Conservation (phyloP, 2,329 filamentous ascomycete genomes). For the Ceratocystis harringtonii region DNA sequence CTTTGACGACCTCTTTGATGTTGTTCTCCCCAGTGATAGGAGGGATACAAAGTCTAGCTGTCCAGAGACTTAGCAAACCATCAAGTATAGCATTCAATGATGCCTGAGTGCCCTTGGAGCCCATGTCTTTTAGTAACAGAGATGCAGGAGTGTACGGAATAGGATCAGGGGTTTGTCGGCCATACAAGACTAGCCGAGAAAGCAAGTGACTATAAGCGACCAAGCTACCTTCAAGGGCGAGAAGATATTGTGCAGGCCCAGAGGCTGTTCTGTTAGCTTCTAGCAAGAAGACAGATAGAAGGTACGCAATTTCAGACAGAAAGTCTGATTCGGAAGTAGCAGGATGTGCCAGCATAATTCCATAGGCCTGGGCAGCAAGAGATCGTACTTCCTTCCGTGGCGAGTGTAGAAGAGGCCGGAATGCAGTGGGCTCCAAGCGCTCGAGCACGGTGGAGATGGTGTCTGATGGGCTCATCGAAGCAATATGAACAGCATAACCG, state of each 20-base stretch:
- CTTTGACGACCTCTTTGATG: slow-evolving; percentile 36
- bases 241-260: slow-evolving; percentile 27
- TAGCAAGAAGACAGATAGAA: slow-evolving; percentile 32
- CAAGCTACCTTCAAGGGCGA: slow-evolving; percentile 33
- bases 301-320: slow-evolving; percentile 20
- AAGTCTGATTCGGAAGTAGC: slow-evolving; percentile 26
- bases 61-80: slow-evolving; percentile 33
- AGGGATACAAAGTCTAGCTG: slow-evolving; percentile 29
- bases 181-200: slow-evolving; percentile 33
- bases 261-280: slow-evolving; percentile 27
- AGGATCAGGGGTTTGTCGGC: slow-evolving; percentile 22
- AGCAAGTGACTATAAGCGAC: slow-evolving; percentile 31
- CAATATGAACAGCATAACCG: slow-evolving; percentile 38
- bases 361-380: slow-evolving; percentile 54
- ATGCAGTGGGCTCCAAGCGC: slow-evolving; percentile 29
- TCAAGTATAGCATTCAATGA: slow-evolving; percentile 33
- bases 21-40: slow-evolving; percentile 18
- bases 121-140: slow-evolving; percentile 24
- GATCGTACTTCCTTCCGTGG: slow-evolving; percentile 56
- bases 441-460: neutral
- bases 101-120: slow-evolving; percentile 21
- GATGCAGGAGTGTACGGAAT: slow-evolving; percentile 22
- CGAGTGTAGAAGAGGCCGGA: slow-evolving; percentile 49
- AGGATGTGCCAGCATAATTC: slow-evolving; percentile 59
- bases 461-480: slow-evolving; percentile 34